A percentile compares a stretch with the other conserved stretches of the same genome.
phyloP scores from a whole-genome alignment of 148 eudicot species.

The Beta vulgaris region DNA sequence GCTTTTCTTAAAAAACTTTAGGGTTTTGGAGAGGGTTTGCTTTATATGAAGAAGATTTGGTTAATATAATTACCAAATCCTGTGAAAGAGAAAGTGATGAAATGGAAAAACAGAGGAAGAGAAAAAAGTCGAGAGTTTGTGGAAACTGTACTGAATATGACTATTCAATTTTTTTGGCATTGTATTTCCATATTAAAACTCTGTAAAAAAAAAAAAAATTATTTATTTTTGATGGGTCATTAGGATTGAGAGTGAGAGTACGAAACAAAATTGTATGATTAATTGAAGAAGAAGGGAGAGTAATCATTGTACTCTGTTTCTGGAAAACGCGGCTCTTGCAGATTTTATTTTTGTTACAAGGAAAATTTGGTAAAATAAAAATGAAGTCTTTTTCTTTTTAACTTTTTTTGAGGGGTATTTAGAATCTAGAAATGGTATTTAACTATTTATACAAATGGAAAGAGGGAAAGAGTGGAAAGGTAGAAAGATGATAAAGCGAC shows the following conservation, averaged over 20 bases:
- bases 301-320: conserved; percentile 35
- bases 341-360: too few relatives aligned
- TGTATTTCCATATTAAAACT: conserved; percentile 13
- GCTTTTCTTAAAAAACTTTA: background rate
- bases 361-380: too few relatives aligned
- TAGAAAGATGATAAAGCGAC: too few relatives aligned
- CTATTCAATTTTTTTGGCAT: conserved; percentile 30
- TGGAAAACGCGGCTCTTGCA: conserved; percentile 32
- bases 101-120: conserved; percentile 4
- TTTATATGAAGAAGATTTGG: too few relatives aligned
- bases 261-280: conserved; percentile 18
- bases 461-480: too few relatives aligned
- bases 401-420: too few relatives aligned
- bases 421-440: too few relatives aligned
- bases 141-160: conserved; percentile 34
- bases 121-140: conserved; percentile 29
- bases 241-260: conserved; percentile 28
- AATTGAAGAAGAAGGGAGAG: conserved; percentile 11
- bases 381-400: too few relatives aligned
- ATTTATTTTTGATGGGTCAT: conserved; percentile 4
- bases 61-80: conserved; percentile 17
- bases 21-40: conserved; percentile 23
- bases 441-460: too few relatives aligned
- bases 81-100: conserved; percentile 22
- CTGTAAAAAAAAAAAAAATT: background rate